Evolutionary conservation across 163 green algal genomes (phyloP).

Genomic region (Chloromonas sp.): DNA sequence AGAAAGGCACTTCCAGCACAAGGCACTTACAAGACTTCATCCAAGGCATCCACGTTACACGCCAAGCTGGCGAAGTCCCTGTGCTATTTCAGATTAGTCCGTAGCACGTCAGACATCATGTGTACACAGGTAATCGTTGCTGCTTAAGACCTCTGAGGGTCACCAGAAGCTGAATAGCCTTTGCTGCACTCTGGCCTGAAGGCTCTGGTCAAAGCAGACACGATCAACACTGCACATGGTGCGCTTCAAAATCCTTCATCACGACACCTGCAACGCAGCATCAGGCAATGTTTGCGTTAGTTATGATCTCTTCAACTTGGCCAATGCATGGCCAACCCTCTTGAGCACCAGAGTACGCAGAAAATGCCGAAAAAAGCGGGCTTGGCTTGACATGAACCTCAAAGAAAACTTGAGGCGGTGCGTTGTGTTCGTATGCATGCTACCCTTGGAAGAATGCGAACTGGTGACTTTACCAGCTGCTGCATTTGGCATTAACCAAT

Average conservation of each 20-base stretch:
- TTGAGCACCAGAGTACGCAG: background rate
- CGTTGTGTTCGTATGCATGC: background rate
- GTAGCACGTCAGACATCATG: no score
- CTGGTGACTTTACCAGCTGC: background rate
- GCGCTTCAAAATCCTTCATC: conserved; percentile 1
- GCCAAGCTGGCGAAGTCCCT: no score
- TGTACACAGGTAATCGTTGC: no score
- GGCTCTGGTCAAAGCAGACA: no score
- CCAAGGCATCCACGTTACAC: no score
- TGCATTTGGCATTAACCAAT: background rate
- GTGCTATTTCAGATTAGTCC: no score
- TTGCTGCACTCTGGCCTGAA: no score
- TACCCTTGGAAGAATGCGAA: background rate
- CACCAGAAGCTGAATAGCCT: no score
- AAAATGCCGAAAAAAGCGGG: background rate
- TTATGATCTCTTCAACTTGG: background rate
- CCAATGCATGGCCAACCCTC: background rate
- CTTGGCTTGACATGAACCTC: background rate
- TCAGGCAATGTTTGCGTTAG: background rate
- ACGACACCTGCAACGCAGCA: background rate
- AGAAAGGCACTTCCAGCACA: no score
- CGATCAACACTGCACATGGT: background rate
- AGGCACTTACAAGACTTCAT: no score
- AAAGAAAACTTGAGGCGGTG: background rate
- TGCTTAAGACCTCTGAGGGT: no score